Conservation (phyloP, 202 grass and related monocot species). For the Sporobolus alterniflorus region DNA sequence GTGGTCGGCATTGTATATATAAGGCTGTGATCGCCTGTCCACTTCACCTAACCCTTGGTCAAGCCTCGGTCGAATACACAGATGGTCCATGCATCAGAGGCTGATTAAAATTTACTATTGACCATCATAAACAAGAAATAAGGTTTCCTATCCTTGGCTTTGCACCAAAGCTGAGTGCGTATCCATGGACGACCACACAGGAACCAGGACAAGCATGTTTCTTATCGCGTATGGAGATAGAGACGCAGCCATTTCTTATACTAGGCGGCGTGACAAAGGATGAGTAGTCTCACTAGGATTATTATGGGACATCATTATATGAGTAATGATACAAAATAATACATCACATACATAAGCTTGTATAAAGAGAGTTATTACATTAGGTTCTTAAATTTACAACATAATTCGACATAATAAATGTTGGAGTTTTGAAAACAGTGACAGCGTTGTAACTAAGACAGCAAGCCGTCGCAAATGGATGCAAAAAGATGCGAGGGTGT, state of each 20-base stretch:
- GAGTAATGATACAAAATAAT: no score
- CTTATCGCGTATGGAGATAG: slow-evolving; percentile 8
- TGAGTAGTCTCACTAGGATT: no score
- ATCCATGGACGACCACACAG: slow-evolving; percentile 15
- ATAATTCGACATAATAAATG: no score
- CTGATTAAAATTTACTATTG: slow-evolving; percentile 37
- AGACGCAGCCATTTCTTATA: slow-evolving; percentile 6
- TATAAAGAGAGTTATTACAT: no score
- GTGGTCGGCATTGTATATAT: slow-evolving; percentile 44
- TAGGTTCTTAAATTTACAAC: no score
- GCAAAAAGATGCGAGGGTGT: no score
- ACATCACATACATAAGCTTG: no score
- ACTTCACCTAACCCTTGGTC: slow-evolving; percentile 26
- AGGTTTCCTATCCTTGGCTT: slow-evolving; percentile 33
- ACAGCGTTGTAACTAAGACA: no score
- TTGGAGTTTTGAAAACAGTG: no score
- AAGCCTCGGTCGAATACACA: slow-evolving; percentile 51
- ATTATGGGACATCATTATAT: no score
- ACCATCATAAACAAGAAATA: background rate
- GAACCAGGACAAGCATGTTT: slow-evolving; percentile 10
- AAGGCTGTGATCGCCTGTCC: slow-evolving; percentile 11
- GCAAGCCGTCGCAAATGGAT: no score
- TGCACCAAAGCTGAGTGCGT: background rate
- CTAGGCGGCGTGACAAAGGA: no score
- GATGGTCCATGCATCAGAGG: background rate